Percentiles rank a stretch among this genome's conserved stretches.
These are phyloP conservation scores for Alternaria tenuissima DNA, from an alignment of 2,329 filamentous ascomycete species.

Conservation along the genomic window DNA sequence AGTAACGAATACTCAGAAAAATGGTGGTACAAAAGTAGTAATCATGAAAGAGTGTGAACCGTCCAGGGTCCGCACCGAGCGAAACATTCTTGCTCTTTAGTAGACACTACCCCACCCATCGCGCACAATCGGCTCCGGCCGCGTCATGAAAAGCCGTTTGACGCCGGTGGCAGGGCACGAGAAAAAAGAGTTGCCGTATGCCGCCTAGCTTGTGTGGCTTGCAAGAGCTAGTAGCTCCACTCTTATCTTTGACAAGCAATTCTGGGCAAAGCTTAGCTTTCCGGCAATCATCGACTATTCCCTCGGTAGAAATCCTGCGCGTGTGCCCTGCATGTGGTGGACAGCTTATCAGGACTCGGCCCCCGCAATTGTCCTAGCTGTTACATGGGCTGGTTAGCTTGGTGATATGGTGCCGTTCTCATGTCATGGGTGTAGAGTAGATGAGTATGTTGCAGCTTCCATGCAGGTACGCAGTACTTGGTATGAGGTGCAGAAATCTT, in stretches of 20 bases:
- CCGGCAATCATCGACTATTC: not conserved
- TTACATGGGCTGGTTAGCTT: not conserved
- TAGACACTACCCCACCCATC: not conserved
- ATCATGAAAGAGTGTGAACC: constrained; percentile 6
- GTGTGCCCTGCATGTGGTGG: constrained; percentile 2
- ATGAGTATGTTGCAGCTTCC: not conserved
- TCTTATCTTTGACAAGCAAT: constrained; percentile 31
- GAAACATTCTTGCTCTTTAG: constrained; percentile 5
- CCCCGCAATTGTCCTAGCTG: not conserved
- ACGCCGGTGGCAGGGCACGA: constrained; percentile 3
- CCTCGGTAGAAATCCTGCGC: not conserved
- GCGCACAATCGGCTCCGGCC: constrained; percentile 11
- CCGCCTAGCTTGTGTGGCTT: constrained; percentile 15
- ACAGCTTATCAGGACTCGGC: not conserved
- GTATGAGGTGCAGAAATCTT: not conserved
- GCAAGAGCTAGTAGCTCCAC: constrained; percentile 18
- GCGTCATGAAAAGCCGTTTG: constrained; percentile 19
- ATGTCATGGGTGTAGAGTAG: not conserved
- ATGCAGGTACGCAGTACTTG: not conserved
- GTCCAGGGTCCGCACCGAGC: not conserved
- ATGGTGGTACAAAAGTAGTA: not conserved
- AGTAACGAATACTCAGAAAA: not conserved
- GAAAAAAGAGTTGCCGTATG: constrained; percentile 18
- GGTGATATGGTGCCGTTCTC: not conserved
- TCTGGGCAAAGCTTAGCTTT: constrained; percentile 22